Percentiles rank a stretch among this genome's conserved stretches.
Evolutionary conservation across 148 eudicot genomes (phyloP).

Genomic region (Rhododendron vialii): DNA sequence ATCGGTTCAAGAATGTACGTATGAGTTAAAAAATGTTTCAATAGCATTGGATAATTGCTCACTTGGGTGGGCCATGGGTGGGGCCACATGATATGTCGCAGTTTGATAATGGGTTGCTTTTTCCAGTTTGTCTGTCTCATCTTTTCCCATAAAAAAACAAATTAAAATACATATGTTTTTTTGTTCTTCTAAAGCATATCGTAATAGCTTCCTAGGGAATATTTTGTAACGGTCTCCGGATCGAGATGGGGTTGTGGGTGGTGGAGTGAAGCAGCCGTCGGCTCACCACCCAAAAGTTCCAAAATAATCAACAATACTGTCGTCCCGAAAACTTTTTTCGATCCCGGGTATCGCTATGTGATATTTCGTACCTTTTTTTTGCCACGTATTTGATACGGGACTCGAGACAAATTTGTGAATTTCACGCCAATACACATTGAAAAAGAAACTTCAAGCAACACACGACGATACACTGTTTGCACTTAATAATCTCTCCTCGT

Average conservation of each 20-base stretch:
- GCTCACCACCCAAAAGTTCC: background rate
- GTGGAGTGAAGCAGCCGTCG: background rate
- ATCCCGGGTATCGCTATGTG: too few species aligned
- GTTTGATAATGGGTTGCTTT: background rate
- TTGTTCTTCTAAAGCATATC: background rate
- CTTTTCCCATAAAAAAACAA: background rate
- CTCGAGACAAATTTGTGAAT: too few species aligned
- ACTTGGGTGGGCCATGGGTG: background rate
- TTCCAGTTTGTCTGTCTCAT: background rate
- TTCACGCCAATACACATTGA: too few species aligned
- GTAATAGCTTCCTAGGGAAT: background rate
- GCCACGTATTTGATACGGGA: too few species aligned
- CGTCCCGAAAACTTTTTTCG: too few species aligned
- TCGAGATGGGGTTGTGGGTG: background rate
- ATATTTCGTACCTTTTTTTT: too few species aligned
- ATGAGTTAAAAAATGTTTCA: too few species aligned
- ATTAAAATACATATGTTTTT: background rate
- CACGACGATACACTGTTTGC: accelerated
- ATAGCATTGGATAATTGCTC: background rate
- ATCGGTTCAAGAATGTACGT: too few species aligned
- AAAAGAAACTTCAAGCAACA: too few species aligned
- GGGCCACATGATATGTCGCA: background rate
- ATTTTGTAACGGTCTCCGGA: background rate
- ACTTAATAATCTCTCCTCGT: too few species aligned
- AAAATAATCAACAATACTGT: background rate